Base-by-base conservation (phyloP, 1,284 basidiomycete species). In the Garcileccinum viscosum region DNA sequence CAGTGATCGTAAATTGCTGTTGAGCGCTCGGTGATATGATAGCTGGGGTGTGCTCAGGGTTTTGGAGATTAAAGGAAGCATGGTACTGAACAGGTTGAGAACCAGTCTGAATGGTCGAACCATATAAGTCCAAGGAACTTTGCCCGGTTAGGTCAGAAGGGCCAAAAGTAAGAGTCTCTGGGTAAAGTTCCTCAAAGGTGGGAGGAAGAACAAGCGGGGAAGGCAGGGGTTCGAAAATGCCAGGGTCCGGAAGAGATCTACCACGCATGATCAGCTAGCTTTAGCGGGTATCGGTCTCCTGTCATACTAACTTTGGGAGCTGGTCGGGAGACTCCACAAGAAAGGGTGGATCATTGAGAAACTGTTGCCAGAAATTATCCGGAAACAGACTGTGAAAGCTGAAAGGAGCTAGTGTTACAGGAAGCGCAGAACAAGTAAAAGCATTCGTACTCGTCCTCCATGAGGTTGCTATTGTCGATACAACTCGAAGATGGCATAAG, bases 251-350 rank as follows among this genome's bases (percentile, higher is more conserved):
- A 9, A 67, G 69, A 7, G 30, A 15, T 19, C 73, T 77, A 27
- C 30, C 32, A 6, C n/a, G 6, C 1, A 5, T 4, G 2, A 32
- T 74, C 0, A 77, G 59, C 22, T 3, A 27, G 22, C 6, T 24
- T 3, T 2, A 58, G 15, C n/a, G 11, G 9, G 44, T 42, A 12
- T 24, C 3, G 30, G 56, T 6, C 17, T 32, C 24, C n/a, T 14
- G 19, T 56, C 27, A 0, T 37, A 66, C 72, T 69, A 5, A 77
- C 73, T 5, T 1, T 9, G 5, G 3, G 2, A 32, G 2, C n/a
- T 65, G 66, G 2, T 24, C 30, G 0, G 75, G 74, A 47, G 73
- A 77, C n/a, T 17, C 8, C 1, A 6, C 12, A 2, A 70, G 2
- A 19, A 65, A 3, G 14, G 1, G 9, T 1, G 22, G 12, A 27